Percentiles rank a stretch among this genome's conserved stretches.
phyloP scores from a whole-genome alignment of 148 eudicot species.

The Vaccinium corymbosum region DNA sequence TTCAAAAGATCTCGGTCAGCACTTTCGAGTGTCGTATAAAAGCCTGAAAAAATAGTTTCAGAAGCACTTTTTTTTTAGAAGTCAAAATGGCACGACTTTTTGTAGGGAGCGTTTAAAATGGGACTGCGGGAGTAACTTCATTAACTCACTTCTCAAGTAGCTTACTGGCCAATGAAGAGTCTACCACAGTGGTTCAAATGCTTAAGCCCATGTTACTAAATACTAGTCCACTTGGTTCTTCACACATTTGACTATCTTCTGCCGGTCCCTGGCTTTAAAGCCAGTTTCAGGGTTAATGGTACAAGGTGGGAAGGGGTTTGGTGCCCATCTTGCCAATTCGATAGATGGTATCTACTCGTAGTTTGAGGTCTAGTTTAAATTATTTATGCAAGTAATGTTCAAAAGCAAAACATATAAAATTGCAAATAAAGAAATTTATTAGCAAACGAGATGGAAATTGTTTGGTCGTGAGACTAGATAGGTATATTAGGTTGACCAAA shows the following conservation, averaged over 20 bases:
- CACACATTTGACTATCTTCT: neutral
- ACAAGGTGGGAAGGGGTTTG: conserved; percentile 2
- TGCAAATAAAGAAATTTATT: neutral
- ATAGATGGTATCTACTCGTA: neutral
- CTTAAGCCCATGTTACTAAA: neutral
- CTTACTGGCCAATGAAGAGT: neutral
- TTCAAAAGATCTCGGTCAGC: too few species aligned
- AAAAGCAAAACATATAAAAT: neutral
- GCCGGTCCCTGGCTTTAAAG: neutral
- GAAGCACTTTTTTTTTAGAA: too few species aligned
- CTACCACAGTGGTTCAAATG: neutral
- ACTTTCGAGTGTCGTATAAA: too few species aligned
- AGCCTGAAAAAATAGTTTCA: too few species aligned
- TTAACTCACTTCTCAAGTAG: neutral
- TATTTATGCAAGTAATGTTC: neutral
- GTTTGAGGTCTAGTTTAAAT: neutral
- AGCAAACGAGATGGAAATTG: neutral
- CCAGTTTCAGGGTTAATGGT: neutral
- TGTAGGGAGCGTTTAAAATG: too few species aligned
- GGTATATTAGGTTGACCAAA: neutral
- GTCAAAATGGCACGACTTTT: too few species aligned
- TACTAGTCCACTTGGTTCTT: neutral
- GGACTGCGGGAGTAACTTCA: neutral
- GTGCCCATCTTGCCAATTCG: neutral
- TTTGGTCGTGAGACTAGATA: neutral